A percentile compares a stretch with the other conserved stretches of the same genome.
These are phyloP conservation scores for Suillus weaverae DNA, from an alignment of 768 basidiomycete genomes.

Conservation along the genomic window DNA sequence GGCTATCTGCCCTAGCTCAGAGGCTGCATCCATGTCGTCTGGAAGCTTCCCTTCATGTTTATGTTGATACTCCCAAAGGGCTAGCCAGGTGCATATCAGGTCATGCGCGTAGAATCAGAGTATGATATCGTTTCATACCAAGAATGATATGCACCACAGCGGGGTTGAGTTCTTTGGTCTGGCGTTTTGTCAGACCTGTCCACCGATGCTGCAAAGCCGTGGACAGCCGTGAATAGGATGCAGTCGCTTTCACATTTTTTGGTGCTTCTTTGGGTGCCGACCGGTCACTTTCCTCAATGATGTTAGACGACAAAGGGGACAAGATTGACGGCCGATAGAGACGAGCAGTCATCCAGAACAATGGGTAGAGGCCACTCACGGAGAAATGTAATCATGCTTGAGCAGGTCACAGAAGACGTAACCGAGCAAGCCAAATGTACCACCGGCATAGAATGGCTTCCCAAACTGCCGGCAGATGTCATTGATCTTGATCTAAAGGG, in stretches of 20 bases:
- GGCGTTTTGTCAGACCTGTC: slow-evolving; percentile 65
- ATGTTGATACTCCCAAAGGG: slow-evolving; percentile 81
- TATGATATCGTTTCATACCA: slow-evolving; percentile 43
- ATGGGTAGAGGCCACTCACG: slow-evolving; percentile 51
- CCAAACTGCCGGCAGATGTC: slow-evolving; percentile 69
- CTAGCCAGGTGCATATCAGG: slow-evolving; percentile 37
- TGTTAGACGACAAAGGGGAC: slow-evolving; percentile 7
- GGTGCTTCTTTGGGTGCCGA: slow-evolving; percentile 56
- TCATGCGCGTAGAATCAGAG: not conserved
- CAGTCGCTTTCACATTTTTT: slow-evolving; percentile 60
- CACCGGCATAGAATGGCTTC: slow-evolving; percentile 90
- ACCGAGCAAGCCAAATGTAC: slow-evolving; percentile 85
- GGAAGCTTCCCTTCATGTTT: slow-evolving; percentile 60
- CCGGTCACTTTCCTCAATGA: slow-evolving; percentile 51
- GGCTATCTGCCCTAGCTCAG: slow-evolving; percentile 64
- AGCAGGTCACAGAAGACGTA: slow-evolving; percentile 95
- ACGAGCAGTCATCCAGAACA: not conserved
- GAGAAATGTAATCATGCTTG: slow-evolving; percentile 79
- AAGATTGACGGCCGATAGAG: slow-evolving; percentile 10
- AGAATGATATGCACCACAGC: slow-evolving; percentile 68
- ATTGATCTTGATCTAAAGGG: slow-evolving; percentile 70
- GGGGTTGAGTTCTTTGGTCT: slow-evolving; percentile 85
- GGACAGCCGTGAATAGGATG: slow-evolving; percentile 63
- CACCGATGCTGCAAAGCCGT: slow-evolving; percentile 69
- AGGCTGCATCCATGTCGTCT: slow-evolving; percentile 41